Base-by-base conservation (phyloP, 805 yeast genomes). In the Peterozyma xylosa region DNA sequence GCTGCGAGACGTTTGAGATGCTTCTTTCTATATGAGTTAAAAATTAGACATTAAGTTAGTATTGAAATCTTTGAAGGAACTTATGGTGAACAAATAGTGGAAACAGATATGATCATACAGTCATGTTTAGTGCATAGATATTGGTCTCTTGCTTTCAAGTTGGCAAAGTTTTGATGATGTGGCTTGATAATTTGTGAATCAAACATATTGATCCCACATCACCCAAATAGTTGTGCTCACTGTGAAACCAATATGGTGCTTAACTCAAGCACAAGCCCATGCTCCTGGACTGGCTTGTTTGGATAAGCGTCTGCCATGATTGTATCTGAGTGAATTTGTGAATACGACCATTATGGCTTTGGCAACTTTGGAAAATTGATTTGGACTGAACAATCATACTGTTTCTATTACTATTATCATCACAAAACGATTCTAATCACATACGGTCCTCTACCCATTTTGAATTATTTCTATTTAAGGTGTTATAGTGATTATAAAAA, bases 1-100 rank as follows among this genome's bases (percentile, higher is more conserved):
- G 99, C 99, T 73, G 98, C 96, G 76, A 91, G 85, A 85, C 98
- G 89, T 84, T 91, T 90, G 74, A 90, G 84, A 74, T 91, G 97
- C 83, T 91, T 90, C 90, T 89, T 88, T 85, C 90, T 86, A 68
- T 63, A 53, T 35, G 46, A 48, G 45, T 44, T 37, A 9, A 30
- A 13, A 27, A 5, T 35, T 9, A 27, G 18, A 33, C 5, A 18
- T 9, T 4, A n/a, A 5, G 29, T 36, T 36, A 21, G 38, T 32
- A 32, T 32, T 32, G 15, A 32, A 32, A 5, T 32, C 9, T 5
- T 32, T 9, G 5, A 32, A 5, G 7, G 7, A 21, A 21, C 27
- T 21, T 32, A 32, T 14, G 3, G 15, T 32, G 14, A 32, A 4
- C 9, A 32, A 5, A 32, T 32, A 35, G 17, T 13, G 21, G n/a